A percentile compares a stretch with the other conserved stretches of the same genome.
Evolutionary conservation across 2,329 filamentous ascomycete genomes (phyloP).

Genomic region (Lachnellula occidentalis): DNA sequence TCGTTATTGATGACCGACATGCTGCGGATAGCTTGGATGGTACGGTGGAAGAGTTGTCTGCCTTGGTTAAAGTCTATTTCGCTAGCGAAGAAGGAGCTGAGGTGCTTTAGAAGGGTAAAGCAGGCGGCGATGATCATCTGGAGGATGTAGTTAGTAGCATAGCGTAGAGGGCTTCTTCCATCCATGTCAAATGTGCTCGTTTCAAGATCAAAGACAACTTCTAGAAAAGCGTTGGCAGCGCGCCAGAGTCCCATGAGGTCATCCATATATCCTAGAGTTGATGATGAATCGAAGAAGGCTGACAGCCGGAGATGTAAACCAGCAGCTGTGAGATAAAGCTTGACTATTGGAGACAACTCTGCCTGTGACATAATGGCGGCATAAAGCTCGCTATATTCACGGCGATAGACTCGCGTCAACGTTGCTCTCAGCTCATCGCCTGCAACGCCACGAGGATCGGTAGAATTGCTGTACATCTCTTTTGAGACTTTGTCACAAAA

Average conservation of each 20-base stretch:
- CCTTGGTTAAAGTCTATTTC: slow-evolving; percentile 66
- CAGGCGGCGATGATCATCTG: slow-evolving; percentile 81
- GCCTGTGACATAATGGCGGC: slow-evolving; percentile 51
- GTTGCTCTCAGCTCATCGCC: slow-evolving; percentile 63
- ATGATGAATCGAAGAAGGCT: slow-evolving; percentile 75
- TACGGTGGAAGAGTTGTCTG: slow-evolving; percentile 63
- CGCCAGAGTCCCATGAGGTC: slow-evolving; percentile 73
- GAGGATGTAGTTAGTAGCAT: slow-evolving; percentile 71
- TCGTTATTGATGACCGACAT: slow-evolving; percentile 76
- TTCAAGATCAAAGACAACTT: slow-evolving; percentile 50
- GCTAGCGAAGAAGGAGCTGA: slow-evolving; percentile 69
- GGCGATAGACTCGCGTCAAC: slow-evolving; percentile 60
- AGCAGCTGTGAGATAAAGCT: slow-evolving; percentile 66
- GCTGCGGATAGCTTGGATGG: slow-evolving; percentile 63
- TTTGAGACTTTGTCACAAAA: slow-evolving; percentile 75
- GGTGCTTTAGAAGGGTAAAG: slow-evolving; percentile 71
- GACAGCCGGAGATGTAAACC: slow-evolving; percentile 70
- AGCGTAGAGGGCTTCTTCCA: slow-evolving; percentile 47
- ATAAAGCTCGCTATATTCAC: slow-evolving; percentile 59
- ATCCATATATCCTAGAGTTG: slow-evolving; percentile 64
- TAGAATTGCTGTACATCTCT: slow-evolving; percentile 73
- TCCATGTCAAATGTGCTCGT: slow-evolving; percentile 41
- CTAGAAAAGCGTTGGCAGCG: slow-evolving; percentile 64
- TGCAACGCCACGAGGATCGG: slow-evolving; percentile 63
- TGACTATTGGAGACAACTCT: slow-evolving; percentile 51